These are phyloP conservation scores for Monosiga brevicollis DNA, from an alignment of 78 protist genomes.

Conservation along the genomic window DNA sequence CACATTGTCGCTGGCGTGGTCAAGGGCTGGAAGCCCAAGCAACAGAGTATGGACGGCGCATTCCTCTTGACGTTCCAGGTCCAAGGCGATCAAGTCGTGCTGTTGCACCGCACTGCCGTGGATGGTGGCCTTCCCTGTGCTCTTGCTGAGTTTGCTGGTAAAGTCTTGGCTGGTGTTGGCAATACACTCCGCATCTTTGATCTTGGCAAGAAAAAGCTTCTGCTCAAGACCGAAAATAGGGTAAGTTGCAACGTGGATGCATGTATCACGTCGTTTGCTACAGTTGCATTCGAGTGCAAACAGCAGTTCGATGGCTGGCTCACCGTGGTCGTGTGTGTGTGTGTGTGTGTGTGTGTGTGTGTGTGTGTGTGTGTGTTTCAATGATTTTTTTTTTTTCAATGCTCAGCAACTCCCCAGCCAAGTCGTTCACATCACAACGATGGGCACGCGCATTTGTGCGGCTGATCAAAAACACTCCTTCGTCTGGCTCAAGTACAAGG, in stretches of 20 bases:
- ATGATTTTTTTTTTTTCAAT: background rate
- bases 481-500: constrained; percentile 56
- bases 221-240: constrained; percentile 79
- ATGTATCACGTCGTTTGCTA: too few relatives aligned
- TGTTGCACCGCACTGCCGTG: constrained; percentile 76
- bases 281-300: too few relatives aligned
- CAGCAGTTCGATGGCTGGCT: too few relatives aligned
- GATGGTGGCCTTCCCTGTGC: constrained; percentile 60
- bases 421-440: constrained; percentile 29
- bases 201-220: constrained; percentile 78
- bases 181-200: constrained; percentile 69
- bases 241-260: too few relatives aligned
- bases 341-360: background rate
- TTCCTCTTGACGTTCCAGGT: constrained; percentile 40
- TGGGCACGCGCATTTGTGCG: constrained; percentile 71
- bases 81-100: constrained; percentile 33
- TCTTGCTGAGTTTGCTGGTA: constrained; percentile 63
- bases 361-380: background rate
- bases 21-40: background rate
- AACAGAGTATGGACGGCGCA: too few relatives aligned
- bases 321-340: background rate
- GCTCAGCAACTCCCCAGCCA: constrained; percentile 38
- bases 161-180: constrained; percentile 77
- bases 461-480: constrained; percentile 78
- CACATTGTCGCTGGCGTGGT: too few relatives aligned